Conservation (phyloP, 2,329 filamentous ascomycete species). For the Sordariomycetes sp. region DNA sequence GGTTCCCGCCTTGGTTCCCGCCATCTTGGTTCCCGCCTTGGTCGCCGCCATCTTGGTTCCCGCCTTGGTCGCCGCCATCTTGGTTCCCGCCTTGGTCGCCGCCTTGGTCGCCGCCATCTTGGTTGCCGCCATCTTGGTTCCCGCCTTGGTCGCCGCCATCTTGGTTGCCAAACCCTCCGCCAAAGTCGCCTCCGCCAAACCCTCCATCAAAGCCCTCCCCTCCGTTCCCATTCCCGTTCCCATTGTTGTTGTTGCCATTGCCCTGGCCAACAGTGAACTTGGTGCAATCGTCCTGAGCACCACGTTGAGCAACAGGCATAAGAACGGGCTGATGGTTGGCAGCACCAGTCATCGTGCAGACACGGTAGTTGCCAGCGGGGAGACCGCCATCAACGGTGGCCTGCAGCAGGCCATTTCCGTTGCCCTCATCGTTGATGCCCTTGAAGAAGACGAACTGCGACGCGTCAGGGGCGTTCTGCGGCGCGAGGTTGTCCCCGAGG, state of each 20-base stretch:
- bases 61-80: not conserved
- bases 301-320: conserved; percentile 55
- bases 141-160: conserved; percentile 6
- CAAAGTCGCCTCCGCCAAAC: conserved; percentile 6
- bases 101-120: conserved; percentile 7
- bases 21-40: conserved; percentile 7
- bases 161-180: conserved; percentile 1
- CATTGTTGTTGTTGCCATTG: conserved; percentile 4
- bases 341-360: conserved; percentile 50
- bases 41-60: conserved; percentile 5
- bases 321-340: conserved; percentile 54
- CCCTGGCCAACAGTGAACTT: conserved; percentile 37
- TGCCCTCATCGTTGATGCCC: conserved; percentile 49
- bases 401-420: conserved; percentile 38
- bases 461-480: conserved; percentile 36
- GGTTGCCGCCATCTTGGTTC: conserved; percentile 7
- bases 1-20: conserved; percentile 6
- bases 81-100: conserved; percentile 5
- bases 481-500: conserved; percentile 35
- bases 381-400: conserved; percentile 44
- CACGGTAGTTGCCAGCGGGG: conserved; percentile 48
- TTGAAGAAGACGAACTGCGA: conserved; percentile 49
- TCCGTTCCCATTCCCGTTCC: conserved; percentile 8
- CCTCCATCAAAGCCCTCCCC: conserved; percentile 3
- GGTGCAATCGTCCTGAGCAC: conserved; percentile 51